These are phyloP conservation scores for Colletotrichum scovillei DNA, from an alignment of 2,329 filamentous ascomycete species.

Conservation along the genomic window DNA sequence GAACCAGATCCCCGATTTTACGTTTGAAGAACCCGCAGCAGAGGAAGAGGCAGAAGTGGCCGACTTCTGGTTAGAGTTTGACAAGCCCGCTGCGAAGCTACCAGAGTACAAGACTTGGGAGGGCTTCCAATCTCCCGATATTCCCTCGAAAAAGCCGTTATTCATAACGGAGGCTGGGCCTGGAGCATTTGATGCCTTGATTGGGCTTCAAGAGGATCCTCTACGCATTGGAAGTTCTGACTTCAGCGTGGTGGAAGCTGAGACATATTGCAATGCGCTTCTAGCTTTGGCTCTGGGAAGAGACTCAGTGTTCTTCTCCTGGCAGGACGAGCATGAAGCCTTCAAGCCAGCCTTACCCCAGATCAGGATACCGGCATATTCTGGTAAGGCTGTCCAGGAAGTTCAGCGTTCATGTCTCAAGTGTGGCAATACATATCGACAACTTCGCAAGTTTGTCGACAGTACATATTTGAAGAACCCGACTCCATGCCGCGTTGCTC, in stretches of 20 bases:
- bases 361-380: conserved; percentile 67
- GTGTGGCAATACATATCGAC: conserved; percentile 59
- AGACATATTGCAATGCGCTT: conserved; percentile 66
- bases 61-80: conserved; percentile 61
- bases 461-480: conserved; percentile 56
- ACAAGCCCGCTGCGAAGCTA: conserved; percentile 43
- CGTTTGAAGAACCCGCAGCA: conserved; percentile 40
- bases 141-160: conserved; percentile 53
- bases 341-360: conserved; percentile 63
- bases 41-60: not conserved
- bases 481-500: conserved; percentile 61
- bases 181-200: conserved; percentile 72
- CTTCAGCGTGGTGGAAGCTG: conserved; percentile 58
- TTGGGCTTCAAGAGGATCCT: conserved; percentile 56
- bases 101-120: conserved; percentile 76
- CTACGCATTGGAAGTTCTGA: conserved; percentile 50
- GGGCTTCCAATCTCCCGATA: conserved; percentile 62
- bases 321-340: conserved; percentile 60
- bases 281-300: conserved; percentile 76
- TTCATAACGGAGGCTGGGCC: conserved; percentile 78
- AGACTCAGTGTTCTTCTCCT: conserved; percentile 77
- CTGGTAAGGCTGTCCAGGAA: conserved; percentile 59
- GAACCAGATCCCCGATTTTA: not conserved
- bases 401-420: conserved; percentile 59
- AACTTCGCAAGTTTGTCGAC: conserved; percentile 59